Percentiles rank a stretch among this genome's conserved stretches.
These are phyloP conservation scores for Santalum album DNA, from an alignment of 164 flowering plant species.

Conservation along the genomic window DNA sequence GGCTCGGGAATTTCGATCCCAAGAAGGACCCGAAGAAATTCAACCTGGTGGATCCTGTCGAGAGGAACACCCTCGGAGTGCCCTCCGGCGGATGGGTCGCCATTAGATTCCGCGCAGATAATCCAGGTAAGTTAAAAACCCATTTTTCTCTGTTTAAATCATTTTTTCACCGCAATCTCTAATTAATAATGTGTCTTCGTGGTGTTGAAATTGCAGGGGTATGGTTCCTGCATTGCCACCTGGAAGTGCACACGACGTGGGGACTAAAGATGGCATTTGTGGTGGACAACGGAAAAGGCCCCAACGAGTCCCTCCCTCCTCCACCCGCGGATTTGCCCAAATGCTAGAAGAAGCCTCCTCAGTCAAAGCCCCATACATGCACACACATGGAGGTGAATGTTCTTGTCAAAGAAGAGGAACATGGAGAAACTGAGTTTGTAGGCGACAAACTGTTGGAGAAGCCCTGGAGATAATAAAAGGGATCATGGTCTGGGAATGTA, in stretches of 20 bases:
- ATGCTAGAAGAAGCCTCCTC: constrained; percentile 17
- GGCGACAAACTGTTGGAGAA: no score
- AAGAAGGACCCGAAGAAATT: constrained; percentile 41
- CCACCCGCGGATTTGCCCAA: constrained; percentile 64
- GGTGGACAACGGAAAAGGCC: constrained; percentile 61
- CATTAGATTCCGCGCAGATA: constrained; percentile 68
- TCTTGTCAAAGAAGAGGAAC: neutral
- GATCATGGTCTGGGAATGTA: no score
- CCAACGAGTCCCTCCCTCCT: constrained; percentile 43
- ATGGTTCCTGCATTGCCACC: constrained; percentile 24
- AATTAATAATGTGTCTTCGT: neutral
- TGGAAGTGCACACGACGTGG: constrained; percentile 73
- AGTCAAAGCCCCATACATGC: no score
- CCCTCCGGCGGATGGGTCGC: constrained; percentile 84
- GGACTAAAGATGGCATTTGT: constrained; percentile 70
- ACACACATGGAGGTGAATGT: neutral
- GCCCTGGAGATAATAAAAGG: no score
- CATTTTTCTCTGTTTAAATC: neutral
- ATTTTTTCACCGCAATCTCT: no score
- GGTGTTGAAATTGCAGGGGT: neutral
- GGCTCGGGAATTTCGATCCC: constrained; percentile 55
- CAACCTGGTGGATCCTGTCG: constrained; percentile 73
- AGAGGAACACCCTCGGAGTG: constrained; percentile 72
- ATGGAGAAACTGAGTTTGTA: neutral
- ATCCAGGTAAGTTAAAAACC: constrained; percentile 43